Evolutionary conservation across 2,329 filamentous ascomycete species (phyloP), one percentile per base, ranked within the genome.

Genomic region (Microsporum canis): DNA sequence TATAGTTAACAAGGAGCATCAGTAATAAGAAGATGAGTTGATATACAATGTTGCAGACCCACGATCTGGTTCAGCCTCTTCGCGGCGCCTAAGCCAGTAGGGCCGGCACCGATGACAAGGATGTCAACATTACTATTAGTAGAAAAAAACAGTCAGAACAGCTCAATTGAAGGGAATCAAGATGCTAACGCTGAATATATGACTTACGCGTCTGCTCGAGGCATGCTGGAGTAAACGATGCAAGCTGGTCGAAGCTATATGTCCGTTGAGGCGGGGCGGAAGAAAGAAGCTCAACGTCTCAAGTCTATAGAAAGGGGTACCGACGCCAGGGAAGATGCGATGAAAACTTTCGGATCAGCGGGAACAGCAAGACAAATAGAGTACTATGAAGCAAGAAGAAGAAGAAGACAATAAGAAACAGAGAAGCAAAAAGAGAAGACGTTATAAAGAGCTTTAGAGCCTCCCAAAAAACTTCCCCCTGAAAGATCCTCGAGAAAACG

Each of bases 61-160:
- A 97, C 94, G 73, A 96, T 86, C 79, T 99, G 94, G 78, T 97
- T 88, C 68, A 99, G 84, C 75, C 94, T 89, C 83, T 99, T 99
- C 70, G 94, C 94, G 75, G 94, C 94, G 82, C 94, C 94, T 69
- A 97, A 85, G 78, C 94, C 94, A 72, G 94, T 97, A 70, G 94
- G 94, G 73, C 94, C 94, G 78, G 92, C 92, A 73, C 94, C 94
- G 80, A 97, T 96, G 77, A 99, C 86, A 74, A 99, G 89, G 69
- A 99, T 88, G 79, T 99, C 94, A 75, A 97, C 90, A 72, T 90
- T 87, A 76, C 91, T 95, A 76, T 60, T 70, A 65, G 59, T 57
- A 45, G 12, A 59, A 56, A 23, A 41, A 38, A 61, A 31, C n/a
- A 12, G 55, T 34, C 12, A 38, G 33, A 7, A 56, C 29, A n/a